phyloP scores from a whole-genome alignment of 1,284 basidiomycete genomes.

The Mycena citricolor region DNA sequence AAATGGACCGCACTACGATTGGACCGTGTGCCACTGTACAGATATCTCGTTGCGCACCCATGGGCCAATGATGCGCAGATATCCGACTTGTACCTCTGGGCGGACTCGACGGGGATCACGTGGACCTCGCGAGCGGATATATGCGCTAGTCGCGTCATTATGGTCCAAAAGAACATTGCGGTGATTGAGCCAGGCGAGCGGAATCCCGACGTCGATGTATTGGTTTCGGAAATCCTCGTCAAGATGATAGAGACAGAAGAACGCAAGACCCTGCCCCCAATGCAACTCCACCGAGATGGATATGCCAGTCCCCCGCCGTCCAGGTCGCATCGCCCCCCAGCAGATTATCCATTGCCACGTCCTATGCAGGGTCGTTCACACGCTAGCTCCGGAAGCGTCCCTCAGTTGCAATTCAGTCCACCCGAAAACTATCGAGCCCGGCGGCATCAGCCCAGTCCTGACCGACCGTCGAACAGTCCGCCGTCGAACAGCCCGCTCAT shows the following conservation, averaged over 20 bases:
- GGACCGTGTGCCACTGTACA: slow-evolving; percentile 21
- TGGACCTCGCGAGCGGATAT: slow-evolving; percentile 22
- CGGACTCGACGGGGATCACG: slow-evolving; percentile 15
- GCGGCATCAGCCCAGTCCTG: slow-evolving; percentile 1
- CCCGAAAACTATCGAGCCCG: slow-evolving; percentile 2
- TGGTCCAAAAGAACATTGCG: slow-evolving; percentile 20
- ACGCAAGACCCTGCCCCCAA: slow-evolving; percentile 13
- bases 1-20: slow-evolving; percentile 19
- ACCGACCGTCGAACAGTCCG: background rate
- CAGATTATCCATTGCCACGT: too few relatives aligned
- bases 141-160: slow-evolving; percentile 17
- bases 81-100: slow-evolving; percentile 23
- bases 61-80: slow-evolving; percentile 19
- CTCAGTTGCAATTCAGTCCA: slow-evolving; percentile 5
- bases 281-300: slow-evolving; percentile 8
- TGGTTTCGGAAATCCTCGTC: slow-evolving; percentile 18
- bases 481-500: background rate
- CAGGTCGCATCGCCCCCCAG: background rate
- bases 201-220: slow-evolving; percentile 18
- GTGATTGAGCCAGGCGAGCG: slow-evolving; percentile 13
- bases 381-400: too few relatives aligned
- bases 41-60: slow-evolving; percentile 18
- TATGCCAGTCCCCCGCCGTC: slow-evolving; percentile 6
- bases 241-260: slow-evolving; percentile 21
- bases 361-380: too few relatives aligned